phyloP scores from a whole-genome alignment of 106 monocot species.

The Amphibolis antarctica region DNA sequence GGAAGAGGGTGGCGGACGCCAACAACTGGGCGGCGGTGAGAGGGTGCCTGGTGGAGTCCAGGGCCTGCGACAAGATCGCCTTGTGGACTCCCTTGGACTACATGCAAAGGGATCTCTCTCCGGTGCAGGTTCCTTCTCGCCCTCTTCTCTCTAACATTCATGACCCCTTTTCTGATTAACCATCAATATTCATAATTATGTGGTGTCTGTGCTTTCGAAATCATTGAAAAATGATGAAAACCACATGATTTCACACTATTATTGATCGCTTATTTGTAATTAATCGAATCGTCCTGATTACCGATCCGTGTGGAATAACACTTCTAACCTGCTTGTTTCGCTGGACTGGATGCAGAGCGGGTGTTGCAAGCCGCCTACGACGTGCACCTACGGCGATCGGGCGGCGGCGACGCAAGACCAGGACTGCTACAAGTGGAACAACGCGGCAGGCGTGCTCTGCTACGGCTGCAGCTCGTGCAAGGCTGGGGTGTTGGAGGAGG shows the following conservation, averaged over 20 bases:
- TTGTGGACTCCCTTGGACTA: constrained; percentile 80
- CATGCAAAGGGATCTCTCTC: constrained; percentile 56
- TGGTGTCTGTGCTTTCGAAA: too few relatives aligned
- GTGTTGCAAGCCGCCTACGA: constrained; percentile 92
- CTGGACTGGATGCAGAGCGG: constrained; percentile 47
- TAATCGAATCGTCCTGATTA: too few relatives aligned
- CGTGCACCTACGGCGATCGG: constrained; percentile 53
- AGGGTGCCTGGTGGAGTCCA: constrained; percentile 54
- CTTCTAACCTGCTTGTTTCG: neutral
- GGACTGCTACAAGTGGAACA: constrained; percentile 95
- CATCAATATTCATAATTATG: too few relatives aligned
- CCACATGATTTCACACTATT: too few relatives aligned
- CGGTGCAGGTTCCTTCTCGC: constrained; percentile 38
- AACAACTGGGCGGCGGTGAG: constrained; percentile 40
- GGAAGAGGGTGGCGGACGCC: constrained; percentile 26
- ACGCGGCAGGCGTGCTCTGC: constrained; percentile 55
- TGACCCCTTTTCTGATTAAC: too few relatives aligned
- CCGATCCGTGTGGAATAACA: neutral
- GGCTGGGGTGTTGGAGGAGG: constrained; percentile 81
- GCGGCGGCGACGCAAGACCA: constrained; percentile 37
- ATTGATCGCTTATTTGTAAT: too few relatives aligned
- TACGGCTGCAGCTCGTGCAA: constrained; percentile 88
- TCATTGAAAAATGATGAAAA: too few relatives aligned
- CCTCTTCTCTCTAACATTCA: too few relatives aligned
- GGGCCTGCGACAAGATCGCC: constrained; percentile 46